phyloP scores from a whole-genome alignment of 805 yeast genomes.

The Nakazawaea holstii region DNA sequence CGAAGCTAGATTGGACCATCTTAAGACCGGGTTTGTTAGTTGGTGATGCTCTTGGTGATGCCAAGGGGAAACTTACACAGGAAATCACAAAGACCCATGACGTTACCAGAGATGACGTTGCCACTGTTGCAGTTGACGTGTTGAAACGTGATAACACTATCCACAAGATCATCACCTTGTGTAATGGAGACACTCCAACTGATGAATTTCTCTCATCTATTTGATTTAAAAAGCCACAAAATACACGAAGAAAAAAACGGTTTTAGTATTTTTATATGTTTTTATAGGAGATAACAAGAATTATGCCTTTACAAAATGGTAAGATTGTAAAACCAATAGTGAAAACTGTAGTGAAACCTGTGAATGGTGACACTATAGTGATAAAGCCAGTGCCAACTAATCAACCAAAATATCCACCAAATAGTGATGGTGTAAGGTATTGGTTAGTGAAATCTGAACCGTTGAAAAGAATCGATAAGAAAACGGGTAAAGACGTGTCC shows the following conservation, averaged over 20 bases:
- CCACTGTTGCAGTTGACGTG: conserved; percentile 33
- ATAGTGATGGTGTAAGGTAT: conserved; percentile 20
- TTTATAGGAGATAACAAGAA: conserved; percentile 22
- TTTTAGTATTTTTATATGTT: too few species aligned
- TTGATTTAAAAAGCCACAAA: neutral
- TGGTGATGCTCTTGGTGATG: conserved; percentile 37
- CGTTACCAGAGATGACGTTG: conserved; percentile 52
- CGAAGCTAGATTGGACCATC: conserved; percentile 47
- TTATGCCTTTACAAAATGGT: conserved; percentile 67
- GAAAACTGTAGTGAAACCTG: neutral
- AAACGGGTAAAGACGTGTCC: conserved; percentile 41
- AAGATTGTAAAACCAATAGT: conserved; percentile 18
- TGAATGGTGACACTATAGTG: neutral
- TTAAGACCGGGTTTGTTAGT: conserved; percentile 46
- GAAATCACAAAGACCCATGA: conserved; percentile 15
- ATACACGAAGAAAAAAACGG: neutral
- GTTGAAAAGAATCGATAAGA: conserved; percentile 37
- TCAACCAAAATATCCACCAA: conserved; percentile 3
- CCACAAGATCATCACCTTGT: conserved; percentile 37
- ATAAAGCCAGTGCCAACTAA: conserved; percentile 8
- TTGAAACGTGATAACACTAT: conserved; percentile 32
- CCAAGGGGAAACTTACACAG: conserved; percentile 25
- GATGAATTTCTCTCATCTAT: neutral
- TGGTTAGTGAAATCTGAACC: conserved; percentile 61
- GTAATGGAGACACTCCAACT: conserved; percentile 33